Conservation (phyloP, 108 stramenopile species). For the Seminavis robusta region DNA sequence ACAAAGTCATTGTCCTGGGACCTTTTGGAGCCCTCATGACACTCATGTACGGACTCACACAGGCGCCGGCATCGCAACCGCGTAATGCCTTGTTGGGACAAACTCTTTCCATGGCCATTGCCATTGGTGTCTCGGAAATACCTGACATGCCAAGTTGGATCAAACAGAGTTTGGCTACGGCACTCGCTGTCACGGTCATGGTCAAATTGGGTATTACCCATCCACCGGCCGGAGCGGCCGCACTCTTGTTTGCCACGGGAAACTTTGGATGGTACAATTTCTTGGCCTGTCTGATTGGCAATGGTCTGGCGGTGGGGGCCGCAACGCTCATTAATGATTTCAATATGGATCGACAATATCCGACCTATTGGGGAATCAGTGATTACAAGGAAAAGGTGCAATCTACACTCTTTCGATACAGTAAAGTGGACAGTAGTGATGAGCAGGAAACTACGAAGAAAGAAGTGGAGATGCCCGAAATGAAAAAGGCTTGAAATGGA, state of each 20-base stretch:
- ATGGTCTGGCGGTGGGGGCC: conserved; percentile 7
- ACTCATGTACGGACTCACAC: conserved; percentile 36
- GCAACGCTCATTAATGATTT: conserved; percentile 37
- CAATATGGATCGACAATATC: conserved; percentile 40
- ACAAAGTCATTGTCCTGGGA: neutral
- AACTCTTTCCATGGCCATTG: conserved; percentile 18
- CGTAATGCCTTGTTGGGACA: conserved; percentile 30
- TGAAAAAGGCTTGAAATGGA: too few relatives aligned
- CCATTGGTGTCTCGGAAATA: neutral
- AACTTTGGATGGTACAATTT: neutral
- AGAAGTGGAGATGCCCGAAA: too few relatives aligned
- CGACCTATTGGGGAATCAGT: conserved; percentile 45
- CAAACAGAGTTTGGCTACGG: conserved; percentile 1
- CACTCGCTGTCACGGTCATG: conserved; percentile 30
- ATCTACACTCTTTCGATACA: too few relatives aligned
- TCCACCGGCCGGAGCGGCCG: conserved; percentile 35
- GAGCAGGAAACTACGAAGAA: too few relatives aligned
- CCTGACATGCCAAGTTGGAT: too few relatives aligned
- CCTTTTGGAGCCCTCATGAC: conserved; percentile 41
- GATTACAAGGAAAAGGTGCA: too few relatives aligned
- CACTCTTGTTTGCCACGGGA: conserved; percentile 4
- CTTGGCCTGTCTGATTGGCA: conserved; percentile 2
- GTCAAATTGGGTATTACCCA: conserved; percentile 38
- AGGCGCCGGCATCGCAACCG: conserved; percentile 48
- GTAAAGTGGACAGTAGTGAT: too few relatives aligned